Percentiles rank a stretch among this genome's conserved stretches.
Evolutionary conservation across 805 yeast genomes (phyloP).

Genomic region (Blastobotrys mokoenaii): DNA sequence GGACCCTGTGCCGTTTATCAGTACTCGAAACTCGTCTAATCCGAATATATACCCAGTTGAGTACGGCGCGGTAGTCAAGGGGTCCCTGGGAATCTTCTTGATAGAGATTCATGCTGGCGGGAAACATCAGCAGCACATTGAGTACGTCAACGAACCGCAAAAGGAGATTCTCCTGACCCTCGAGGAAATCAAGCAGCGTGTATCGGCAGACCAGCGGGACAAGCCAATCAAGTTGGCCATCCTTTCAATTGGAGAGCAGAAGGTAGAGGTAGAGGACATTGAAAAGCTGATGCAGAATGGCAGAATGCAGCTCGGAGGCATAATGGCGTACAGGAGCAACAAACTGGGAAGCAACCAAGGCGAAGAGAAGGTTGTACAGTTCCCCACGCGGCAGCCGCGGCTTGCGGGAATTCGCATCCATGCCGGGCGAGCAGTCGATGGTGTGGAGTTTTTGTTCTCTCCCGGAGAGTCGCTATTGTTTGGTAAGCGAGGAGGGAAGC

Average conservation of each 20-base stretch:
- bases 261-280: slow-evolving; percentile 44
- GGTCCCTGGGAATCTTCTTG: slow-evolving; percentile 62
- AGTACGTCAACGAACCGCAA: slow-evolving; percentile 58
- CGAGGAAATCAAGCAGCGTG: slow-evolving; percentile 34
- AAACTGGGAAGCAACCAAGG: slow-evolving; percentile 19
- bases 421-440: slow-evolving; percentile 76
- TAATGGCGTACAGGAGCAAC: slow-evolving; percentile 9
- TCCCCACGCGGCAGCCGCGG: slow-evolving; percentile 18
- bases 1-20: slow-evolving; percentile 34
- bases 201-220: slow-evolving; percentile 26
- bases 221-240: slow-evolving; percentile 44
- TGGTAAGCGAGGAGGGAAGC: slow-evolving; percentile 33
- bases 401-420: slow-evolving; percentile 53
- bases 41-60: slow-evolving; percentile 43
- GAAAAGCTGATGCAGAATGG: slow-evolving; percentile 19
- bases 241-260: slow-evolving; percentile 53
- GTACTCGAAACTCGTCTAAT: slow-evolving; percentile 24
- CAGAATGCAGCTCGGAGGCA: slow-evolving; percentile 3
- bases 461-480: slow-evolving; percentile 23
- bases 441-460: slow-evolving; percentile 47
- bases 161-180: slow-evolving; percentile 41
- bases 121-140: slow-evolving; percentile 46
- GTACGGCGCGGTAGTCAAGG: slow-evolving; percentile 39
- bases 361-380: slow-evolving; percentile 24
- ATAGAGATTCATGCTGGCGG: slow-evolving; percentile 62